Evolutionary conservation across 1,284 basidiomycete genomes (phyloP).

Genomic region (Ceratobasidium sp.): DNA sequence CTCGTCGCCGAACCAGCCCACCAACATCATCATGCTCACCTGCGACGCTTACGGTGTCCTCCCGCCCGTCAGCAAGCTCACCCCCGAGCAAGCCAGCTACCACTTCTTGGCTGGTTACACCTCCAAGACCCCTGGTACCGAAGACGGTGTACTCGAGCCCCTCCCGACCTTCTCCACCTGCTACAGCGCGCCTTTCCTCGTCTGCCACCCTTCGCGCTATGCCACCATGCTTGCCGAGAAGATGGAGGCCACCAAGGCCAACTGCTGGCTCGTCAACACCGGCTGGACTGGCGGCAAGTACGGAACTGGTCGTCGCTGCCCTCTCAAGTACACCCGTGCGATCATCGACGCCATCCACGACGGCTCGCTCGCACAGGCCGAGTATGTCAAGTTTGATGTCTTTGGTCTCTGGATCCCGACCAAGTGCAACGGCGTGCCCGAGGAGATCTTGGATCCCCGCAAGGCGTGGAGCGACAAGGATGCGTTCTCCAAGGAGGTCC

Average conservation of each 20-base stretch:
- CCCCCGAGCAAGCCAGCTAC: conserved; percentile 95
- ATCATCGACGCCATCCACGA: conserved; percentile 98
- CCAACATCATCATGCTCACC: conserved; percentile 97
- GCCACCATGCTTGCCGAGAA: conserved; percentile 96
- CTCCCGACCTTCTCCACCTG: conserved; percentile 99
- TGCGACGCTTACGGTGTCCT: conserved; percentile 99
- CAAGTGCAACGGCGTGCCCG: conserved; percentile 79
- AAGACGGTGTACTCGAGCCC: conserved; percentile 97
- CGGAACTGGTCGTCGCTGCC: conserved; percentile 88
- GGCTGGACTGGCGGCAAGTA: conserved; percentile 98
- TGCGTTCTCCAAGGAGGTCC: conserved; percentile 83
- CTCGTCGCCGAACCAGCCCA: conserved; percentile 81
- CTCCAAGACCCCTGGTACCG: conserved; percentile 96
- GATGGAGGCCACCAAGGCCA: conserved; percentile 89
- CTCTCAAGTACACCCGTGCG: conserved; percentile 92
- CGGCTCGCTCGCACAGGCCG: conserved; percentile 84
- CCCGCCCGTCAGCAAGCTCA: conserved; percentile 92
- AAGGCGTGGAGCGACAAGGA: conserved; percentile 86
- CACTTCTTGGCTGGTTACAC: conserved; percentile 98
- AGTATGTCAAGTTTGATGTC: conserved; percentile 79
- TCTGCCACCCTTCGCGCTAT: conserved; percentile 94
- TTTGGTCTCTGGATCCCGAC: conserved; percentile 77
- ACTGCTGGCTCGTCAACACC: conserved; percentile 99
- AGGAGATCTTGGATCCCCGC: conserved; percentile 85
- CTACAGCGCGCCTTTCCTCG: conserved; percentile 99